These are phyloP conservation scores for Candida silvicultrix DNA, from an alignment of 805 yeast genomes.

Conservation along the genomic window DNA sequence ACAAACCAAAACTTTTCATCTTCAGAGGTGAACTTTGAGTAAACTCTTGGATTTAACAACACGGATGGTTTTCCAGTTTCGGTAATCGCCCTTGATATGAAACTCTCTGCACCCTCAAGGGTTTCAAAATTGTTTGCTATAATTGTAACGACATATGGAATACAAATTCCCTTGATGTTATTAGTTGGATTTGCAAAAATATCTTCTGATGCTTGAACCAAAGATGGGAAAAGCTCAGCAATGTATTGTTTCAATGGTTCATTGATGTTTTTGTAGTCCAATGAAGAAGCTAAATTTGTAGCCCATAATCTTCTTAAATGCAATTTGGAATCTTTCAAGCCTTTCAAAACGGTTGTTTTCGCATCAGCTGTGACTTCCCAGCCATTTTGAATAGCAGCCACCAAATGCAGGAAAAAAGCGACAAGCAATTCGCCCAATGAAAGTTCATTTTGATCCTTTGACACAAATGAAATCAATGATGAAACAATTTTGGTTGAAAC, in stretches of 20 bases:
- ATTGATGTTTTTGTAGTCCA: constrained; percentile 12
- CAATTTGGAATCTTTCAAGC: constrained; percentile 59
- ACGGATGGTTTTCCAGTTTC: constrained; percentile 41
- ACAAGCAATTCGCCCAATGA: constrained; percentile 45
- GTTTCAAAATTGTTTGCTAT: constrained; percentile 17
- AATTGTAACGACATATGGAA: constrained; percentile 44
- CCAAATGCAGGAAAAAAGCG: constrained; percentile 42
- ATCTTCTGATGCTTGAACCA: constrained; percentile 32
- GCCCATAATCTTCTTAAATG: constrained; percentile 67
- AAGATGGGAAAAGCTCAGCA: constrained; percentile 18
- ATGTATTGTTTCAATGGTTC: constrained; percentile 11
- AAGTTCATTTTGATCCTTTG: constrained; percentile 72
- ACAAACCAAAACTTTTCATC: constrained; percentile 49
- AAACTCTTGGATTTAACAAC: constrained; percentile 39
- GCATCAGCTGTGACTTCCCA: constrained; percentile 13
- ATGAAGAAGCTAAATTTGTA: constrained; percentile 35
- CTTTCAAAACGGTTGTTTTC: constrained; percentile 32
- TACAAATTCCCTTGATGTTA: constrained; percentile 34
- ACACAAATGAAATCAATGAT: constrained; percentile 42
- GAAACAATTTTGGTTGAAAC: constrained; percentile 34
- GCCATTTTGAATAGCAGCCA: constrained; percentile 22
- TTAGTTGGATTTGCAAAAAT: constrained; percentile 46
- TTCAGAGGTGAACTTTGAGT: constrained; percentile 38
- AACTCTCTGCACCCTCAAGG: constrained; percentile 20
- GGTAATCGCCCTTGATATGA: constrained; percentile 28